Conservation (phyloP, 192 early-diverging fungal species). For the Mortierella alpina region DNA sequence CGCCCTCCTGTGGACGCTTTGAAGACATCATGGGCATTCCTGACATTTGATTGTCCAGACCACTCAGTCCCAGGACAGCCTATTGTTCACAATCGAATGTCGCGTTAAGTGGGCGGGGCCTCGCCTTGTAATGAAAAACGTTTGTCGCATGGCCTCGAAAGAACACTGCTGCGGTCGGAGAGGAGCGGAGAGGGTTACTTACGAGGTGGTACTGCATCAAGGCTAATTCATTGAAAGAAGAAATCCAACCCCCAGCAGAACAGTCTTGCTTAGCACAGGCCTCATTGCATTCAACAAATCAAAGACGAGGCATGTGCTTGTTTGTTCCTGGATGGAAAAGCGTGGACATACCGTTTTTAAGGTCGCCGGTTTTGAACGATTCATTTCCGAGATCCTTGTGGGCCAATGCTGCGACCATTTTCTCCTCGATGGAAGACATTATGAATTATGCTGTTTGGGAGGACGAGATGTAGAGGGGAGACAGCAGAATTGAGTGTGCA, state of each 20-base stretch:
- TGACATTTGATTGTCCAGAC: slow-evolving; percentile 54
- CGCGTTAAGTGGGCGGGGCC: too few species aligned
- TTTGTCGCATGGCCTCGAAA: neutral
- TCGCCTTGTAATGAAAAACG: neutral
- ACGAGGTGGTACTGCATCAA: slow-evolving; percentile 53
- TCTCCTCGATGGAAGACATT: slow-evolving; percentile 38
- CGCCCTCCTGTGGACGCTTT: slow-evolving; percentile 9
- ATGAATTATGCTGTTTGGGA: neutral
- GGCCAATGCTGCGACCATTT: slow-evolving; percentile 27
- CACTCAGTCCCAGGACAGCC: slow-evolving; percentile 52
- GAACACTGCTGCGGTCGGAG: neutral
- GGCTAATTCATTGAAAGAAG: slow-evolving; percentile 23
- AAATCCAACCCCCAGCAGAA: neutral
- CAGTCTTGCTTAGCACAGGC: neutral
- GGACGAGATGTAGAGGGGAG: neutral
- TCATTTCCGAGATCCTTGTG: slow-evolving; percentile 56
- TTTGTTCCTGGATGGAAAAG: neutral
- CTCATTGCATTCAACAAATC: neutral
- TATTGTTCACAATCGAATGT: slow-evolving; percentile 1
- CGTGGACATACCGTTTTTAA: slow-evolving; percentile 31
- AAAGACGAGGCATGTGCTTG: neutral
- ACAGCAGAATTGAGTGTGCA: neutral
- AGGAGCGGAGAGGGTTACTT: slow-evolving; percentile 1
- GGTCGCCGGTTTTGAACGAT: slow-evolving; percentile 50
- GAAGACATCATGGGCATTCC: slow-evolving; percentile 44